Base-by-base conservation (phyloP, 345 rosid species). In the Eucalyptus tenuipes region DNA sequence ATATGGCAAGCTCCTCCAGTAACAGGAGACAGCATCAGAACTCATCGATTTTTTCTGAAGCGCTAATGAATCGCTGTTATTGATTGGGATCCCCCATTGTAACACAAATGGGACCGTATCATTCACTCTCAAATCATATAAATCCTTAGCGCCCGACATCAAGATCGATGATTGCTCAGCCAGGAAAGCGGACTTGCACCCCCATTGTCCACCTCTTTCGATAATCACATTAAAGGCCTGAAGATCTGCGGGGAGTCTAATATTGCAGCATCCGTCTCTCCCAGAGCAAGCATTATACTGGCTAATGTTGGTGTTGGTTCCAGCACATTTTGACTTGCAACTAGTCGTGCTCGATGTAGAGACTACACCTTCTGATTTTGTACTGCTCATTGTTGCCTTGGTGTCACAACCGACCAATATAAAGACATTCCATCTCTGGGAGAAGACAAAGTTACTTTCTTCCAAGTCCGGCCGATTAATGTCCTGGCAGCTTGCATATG, bases 181-280 rank as follows among this genome's bases (percentile, higher is more conserved):
- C 45, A 88, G 52, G 1, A 88, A 82, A 17, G 87, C 87, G 22
- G 3, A 88, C 33, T 45, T 2, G 64, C 64, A 57, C n/a, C 64
- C 14, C 64, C 0, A 14, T 57, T 0, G 3, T 57, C n/a, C n/a
- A n/a, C n/a, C n/a, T n/a, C n/a, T n/a, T 57, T 57, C 1, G 64
- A 57, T 25, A 25, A 1, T 1, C 64, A 57, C 64, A 2, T 1
- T 57, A 57, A 25, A 57, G 64, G 0, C 0, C n/a, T 57, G 64
- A 1, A 57, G n/a, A 10, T 57, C 0, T 0, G 0, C 0, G n/a
- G 64, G 64, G 0, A 57, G n/a, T 6, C 6, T 57, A 57, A 0
- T 10, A 3, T 25, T n/a, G 64, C 64, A 57, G 64, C 64, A 57
- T 57, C 64, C 64, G n/a, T 57, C 1, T 10, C 0, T 25, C 64